Base-by-base conservation (phyloP, 148 eudicot genomes). In the Fagopyrum esculentum region DNA sequence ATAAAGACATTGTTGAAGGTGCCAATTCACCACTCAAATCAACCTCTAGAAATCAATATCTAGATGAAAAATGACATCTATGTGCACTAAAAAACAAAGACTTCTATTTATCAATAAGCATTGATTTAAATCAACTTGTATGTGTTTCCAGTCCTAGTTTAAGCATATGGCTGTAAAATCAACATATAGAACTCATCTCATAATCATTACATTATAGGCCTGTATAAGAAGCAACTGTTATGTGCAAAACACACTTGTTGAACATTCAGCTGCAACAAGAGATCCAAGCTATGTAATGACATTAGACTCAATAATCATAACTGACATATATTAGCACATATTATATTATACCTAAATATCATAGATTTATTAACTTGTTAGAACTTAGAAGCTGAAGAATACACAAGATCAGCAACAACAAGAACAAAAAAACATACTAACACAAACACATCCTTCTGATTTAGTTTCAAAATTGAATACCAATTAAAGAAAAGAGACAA, bases 401-500 rank as follows among this genome's bases (percentile, higher is more conserved):
- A 7, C 40, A 29, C 68, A 61, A 29, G 60, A 55, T 55, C 22
- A 26, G 44, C 4, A 61, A 61, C 22, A 61, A 13, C 4, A 61
- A 61, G 52, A 10, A 9, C 15, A 52, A 5, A 52, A 5, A 55
- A 16, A n/a, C 13, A 61, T 10, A 61, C 40, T 61, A 6, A 61
- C 22, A 60, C 68, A 61, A 29, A 61, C 64, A 4, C 64, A 57
- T 19, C 64, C 17, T 57, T 57, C 64, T 17, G 64, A 9, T 57
- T 57, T 1, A 8, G 7, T 57, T 57, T 17, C 44, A 63, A 10
- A 12, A 5, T 5, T 19, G 9, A 19, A 19, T 8, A 59, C 10
- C 30, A 19, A 19, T 3, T 17, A 13, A 45, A 2, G 48, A 79
- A 77, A 6, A 63, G 40, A 54, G 70, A 74, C 51, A 81, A 77